These are phyloP conservation scores for Neopestalotiopsis clavispora DNA, from an alignment of 2,329 filamentous ascomycete species.

Conservation along the genomic window DNA sequence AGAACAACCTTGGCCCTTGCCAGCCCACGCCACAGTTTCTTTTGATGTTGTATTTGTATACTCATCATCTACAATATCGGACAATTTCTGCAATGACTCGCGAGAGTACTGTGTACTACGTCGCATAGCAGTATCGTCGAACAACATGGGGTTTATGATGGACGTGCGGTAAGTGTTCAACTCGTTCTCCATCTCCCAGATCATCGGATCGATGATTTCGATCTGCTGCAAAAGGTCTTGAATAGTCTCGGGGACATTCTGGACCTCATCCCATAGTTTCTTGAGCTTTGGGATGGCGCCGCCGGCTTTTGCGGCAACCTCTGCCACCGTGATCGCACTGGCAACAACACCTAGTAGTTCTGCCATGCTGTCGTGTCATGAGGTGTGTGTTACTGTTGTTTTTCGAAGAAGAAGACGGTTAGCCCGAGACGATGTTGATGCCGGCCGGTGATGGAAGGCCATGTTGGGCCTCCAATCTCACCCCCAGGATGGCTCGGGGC, in stretches of 20 bases:
- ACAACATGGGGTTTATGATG: background rate
- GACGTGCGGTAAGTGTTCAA: background rate
- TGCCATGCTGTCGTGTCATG: conserved; percentile 11
- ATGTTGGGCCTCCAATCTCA: background rate
- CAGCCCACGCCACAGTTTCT: background rate
- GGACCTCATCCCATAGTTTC: conserved; percentile 13
- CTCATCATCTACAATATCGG: background rate
- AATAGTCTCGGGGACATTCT: conserved; percentile 15
- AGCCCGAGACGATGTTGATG: background rate
- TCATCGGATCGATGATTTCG: conserved; percentile 7
- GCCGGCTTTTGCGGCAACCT: conserved; percentile 8
- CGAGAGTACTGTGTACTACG: background rate
- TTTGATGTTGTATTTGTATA: background rate
- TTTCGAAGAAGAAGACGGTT: background rate
- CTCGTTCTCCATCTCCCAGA: conserved; percentile 14
- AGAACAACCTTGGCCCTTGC: background rate
- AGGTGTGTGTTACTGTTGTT: background rate
- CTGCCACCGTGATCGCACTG: conserved; percentile 13
- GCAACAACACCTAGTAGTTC: conserved; percentile 12
- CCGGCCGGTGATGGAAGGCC: background rate
- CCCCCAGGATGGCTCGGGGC: background rate
- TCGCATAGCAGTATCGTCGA: background rate
- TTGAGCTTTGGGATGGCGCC: conserved; percentile 6
- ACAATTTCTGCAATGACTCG: background rate
- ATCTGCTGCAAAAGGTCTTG: conserved; percentile 9